A percentile compares a stretch with the other conserved stretches of the same genome.
Evolutionary conservation across 192 early-diverging fungal species (phyloP).

Genomic region (Coemansia sp.): DNA sequence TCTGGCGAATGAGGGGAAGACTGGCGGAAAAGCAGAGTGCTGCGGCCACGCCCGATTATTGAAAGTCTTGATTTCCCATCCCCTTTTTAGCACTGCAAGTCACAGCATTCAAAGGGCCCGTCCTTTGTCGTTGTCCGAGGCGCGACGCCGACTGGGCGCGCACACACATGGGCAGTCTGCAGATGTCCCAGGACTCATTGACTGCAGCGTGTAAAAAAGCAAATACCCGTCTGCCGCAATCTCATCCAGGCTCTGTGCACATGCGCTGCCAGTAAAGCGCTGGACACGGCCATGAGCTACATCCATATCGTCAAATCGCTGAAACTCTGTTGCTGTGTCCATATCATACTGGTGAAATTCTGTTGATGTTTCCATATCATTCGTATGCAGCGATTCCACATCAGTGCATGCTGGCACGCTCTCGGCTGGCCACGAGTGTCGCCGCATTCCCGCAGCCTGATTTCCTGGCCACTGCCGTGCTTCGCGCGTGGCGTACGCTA

Average conservation of each 20-base stretch:
- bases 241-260: conserved; percentile 46
- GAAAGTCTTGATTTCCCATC: neutral
- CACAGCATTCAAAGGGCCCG: neutral
- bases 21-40: conserved; percentile 1
- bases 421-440: conserved; percentile 23
- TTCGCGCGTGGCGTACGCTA: neutral
- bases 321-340: conserved; percentile 17
- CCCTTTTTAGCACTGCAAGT: neutral
- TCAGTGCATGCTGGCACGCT: neutral
- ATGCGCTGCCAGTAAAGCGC: conserved; percentile 24
- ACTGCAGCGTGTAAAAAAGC: conserved; percentile 65
- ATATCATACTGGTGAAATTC: neutral
- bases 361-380: too few species aligned
- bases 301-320: conserved; percentile 64
- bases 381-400: neutral
- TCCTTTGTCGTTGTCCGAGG: neutral
- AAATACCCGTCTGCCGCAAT: conserved; percentile 60
- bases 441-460: conserved; percentile 4
- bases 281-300: conserved; percentile 41
- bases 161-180: neutral
- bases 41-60: conserved; percentile 2
- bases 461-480: neutral
- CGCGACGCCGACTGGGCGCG: conserved; percentile 1
- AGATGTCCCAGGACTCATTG: conserved; percentile 2
- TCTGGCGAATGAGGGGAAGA: neutral